phyloP scores from a whole-genome alignment of 306 rosid species.

The Astragalus glycyphyllos region DNA sequence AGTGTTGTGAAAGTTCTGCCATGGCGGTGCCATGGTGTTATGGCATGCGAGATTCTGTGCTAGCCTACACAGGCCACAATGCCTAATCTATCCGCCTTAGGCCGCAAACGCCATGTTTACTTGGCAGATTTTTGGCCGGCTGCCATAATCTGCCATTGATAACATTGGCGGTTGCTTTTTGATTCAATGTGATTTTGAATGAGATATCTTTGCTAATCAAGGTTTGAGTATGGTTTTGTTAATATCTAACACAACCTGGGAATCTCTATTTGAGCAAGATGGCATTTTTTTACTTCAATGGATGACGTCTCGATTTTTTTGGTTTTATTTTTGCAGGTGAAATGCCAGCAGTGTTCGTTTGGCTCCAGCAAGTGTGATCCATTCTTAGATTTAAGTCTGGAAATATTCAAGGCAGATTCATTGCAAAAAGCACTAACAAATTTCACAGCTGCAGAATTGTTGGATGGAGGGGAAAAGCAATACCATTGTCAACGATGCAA shows the following conservation, averaged over 20 bases:
- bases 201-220: neutral
- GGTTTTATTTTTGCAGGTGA: slow-evolving; percentile 70
- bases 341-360: slow-evolving; percentile 80
- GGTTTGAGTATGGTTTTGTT: slow-evolving; percentile 10
- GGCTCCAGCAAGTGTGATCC: slow-evolving; percentile 94
- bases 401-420: slow-evolving; percentile 86
- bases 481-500: slow-evolving; percentile 93
- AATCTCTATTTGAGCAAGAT: neutral
- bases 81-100: too few relatives aligned
- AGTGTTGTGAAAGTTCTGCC: too few relatives aligned
- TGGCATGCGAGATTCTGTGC: too few relatives aligned
- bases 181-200: neutral
- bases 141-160: too few relatives aligned
- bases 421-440: slow-evolving; percentile 78
- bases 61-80: too few relatives aligned
- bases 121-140: too few relatives aligned
- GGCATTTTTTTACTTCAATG: neutral
- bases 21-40: too few relatives aligned
- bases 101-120: too few relatives aligned
- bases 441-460: slow-evolving; percentile 81
- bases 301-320: neutral
- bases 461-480: slow-evolving; percentile 95
- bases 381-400: slow-evolving; percentile 93
- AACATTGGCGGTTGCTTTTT: too few relatives aligned
- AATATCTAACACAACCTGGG: neutral